These are phyloP conservation scores for Oldenlandia corymbosa DNA, from an alignment of 257 asterid genomes.

Conservation along the genomic window DNA sequence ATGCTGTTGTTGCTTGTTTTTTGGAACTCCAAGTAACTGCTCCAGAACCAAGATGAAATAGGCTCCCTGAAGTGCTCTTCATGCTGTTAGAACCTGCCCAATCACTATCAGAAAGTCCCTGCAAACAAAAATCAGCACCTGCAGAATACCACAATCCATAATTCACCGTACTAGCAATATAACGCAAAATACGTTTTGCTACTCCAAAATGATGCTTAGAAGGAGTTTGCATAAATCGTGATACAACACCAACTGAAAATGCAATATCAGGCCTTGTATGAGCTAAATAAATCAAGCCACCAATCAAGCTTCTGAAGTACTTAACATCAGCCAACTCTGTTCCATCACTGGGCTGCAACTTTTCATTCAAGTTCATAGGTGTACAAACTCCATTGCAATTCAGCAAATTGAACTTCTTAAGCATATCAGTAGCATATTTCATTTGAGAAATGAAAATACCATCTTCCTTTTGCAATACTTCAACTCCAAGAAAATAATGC, in stretches of 20 bases:
- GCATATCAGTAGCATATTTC: background rate
- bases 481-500: conserved; percentile 10
- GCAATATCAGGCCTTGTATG: background rate
- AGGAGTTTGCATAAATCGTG: background rate
- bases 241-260: background rate
- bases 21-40: background rate
- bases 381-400: background rate
- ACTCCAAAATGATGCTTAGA: background rate
- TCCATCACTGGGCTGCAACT: background rate
- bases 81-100: background rate
- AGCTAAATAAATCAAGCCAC: background rate
- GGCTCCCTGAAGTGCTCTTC: background rate
- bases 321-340: background rate
- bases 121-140: background rate
- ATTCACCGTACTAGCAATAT: background rate
- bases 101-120: background rate
- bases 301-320: background rate
- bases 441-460: conserved; percentile 5
- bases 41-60: background rate
- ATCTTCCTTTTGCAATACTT: conserved; percentile 9
- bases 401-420: conserved; percentile 5
- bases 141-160: background rate
- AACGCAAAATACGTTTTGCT: background rate
- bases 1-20: background rate
- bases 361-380: background rate